Evolutionary conservation across 768 basidiomycete species (phyloP), one percentile per base, ranked within the genome.

Genomic region (Suillus alpinus): DNA sequence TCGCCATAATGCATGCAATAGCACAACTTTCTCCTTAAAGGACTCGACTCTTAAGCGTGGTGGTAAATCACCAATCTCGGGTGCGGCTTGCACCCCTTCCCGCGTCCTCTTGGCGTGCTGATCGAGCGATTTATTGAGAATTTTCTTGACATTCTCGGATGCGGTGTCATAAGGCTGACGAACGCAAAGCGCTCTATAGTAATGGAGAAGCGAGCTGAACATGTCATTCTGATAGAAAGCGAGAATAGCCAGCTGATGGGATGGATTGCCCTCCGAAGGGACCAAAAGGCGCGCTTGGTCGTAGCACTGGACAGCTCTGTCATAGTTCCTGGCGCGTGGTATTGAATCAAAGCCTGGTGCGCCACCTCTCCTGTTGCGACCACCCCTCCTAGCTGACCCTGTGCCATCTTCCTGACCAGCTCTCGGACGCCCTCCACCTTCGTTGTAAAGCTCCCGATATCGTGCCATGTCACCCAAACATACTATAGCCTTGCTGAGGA

Each of bases 381-480:
- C 76, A 61, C 75, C 81, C 63, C 77, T 76, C 66, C 69, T 67
- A 60, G 75, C 59, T 43, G 72, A 65, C 0, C 40, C 68, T n/a
- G 75, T 68, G 1, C 80, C 79, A 41, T 88, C 86, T 64, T 91
- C 88, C 43, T 88, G 86, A 18, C 88, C 88, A 0, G 84, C 87
- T 66, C 79, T 83, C 18, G 87, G 80, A 57, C 88, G 80, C 26
- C 87, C 82, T 32, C 84, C 81, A 55, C 80, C 74, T 63, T 94
- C 92, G 67, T 87, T 91, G 68, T 96, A 97, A 44, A 90, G 85
- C 67, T 98, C 95, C 60, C 89, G 83, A 75, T 99, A 99, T 44
- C 97, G 83, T 61, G 94, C 92, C 52, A 99, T 88, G 69, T 99
- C 97, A 12, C 97, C 97, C 9, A 95, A 82, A 72, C 91, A 96